Conservation (phyloP, 495 filamentous ascomycete genomes). For the Bombardia bombarda region DNA sequence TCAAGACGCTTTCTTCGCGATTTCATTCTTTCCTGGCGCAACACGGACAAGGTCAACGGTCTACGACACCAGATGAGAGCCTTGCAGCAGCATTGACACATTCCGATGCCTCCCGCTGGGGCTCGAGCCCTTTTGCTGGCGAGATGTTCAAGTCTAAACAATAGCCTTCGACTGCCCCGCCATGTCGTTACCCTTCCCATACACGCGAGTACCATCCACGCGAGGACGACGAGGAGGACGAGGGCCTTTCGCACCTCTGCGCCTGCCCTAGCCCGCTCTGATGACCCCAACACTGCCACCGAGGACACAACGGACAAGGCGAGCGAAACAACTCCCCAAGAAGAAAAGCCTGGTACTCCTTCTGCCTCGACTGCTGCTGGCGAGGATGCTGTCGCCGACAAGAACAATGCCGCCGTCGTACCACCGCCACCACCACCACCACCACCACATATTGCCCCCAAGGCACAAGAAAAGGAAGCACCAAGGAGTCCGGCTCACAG, state of each 20-base stretch:
- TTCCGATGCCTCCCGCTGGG: constrained; percentile 23
- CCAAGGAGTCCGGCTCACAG: constrained; percentile 18
- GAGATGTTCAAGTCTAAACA: constrained; percentile 9
- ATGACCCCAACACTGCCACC: constrained; percentile 5
- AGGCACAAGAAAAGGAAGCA: constrained; percentile 5
- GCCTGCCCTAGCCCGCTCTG: constrained; percentile 6
- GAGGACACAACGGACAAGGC: constrained; percentile 1
- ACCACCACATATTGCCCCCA: too few relatives aligned
- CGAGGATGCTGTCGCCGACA: constrained; percentile 1
- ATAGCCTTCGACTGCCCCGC: neutral
- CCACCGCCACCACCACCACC: neutral
- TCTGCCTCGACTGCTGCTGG: neutral
- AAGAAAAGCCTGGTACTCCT: neutral
- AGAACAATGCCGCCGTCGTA: neutral
- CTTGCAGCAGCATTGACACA: neutral
- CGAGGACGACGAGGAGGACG: too few relatives aligned
- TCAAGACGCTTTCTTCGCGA: too few relatives aligned
- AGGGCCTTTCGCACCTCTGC: constrained; percentile 17
- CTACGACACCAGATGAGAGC: constrained; percentile 16
- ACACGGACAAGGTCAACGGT: too few relatives aligned
- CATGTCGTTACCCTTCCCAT: too few relatives aligned
- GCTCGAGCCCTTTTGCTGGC: constrained; percentile 25
- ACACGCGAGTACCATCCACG: too few relatives aligned
- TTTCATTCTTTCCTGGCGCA: too few relatives aligned
- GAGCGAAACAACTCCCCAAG: neutral